Evolutionary conservation across 768 basidiomycete species (phyloP).

Genomic region (Myochromella boudieri): DNA sequence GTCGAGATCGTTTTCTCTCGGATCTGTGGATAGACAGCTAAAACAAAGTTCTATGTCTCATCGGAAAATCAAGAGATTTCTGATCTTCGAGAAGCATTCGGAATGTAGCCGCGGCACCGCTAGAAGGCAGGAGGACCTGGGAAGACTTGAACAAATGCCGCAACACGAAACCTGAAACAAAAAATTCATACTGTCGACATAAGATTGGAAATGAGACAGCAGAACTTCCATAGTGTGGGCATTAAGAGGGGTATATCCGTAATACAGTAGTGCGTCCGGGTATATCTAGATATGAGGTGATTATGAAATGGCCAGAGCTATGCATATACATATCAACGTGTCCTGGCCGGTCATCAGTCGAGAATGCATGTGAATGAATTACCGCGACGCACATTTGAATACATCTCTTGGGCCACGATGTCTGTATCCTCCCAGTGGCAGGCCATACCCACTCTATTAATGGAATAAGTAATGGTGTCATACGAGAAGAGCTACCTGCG

Average conservation of each 20-base stretch:
- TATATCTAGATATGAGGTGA: constrained; percentile 17
- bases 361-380: constrained; percentile 10
- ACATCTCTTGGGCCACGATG: constrained; percentile 75
- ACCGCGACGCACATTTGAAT: constrained; percentile 61
- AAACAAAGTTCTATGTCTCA: constrained; percentile 13
- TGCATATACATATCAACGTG: constrained; percentile 52
- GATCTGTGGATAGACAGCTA: constrained; percentile 10
- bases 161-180: constrained; percentile 3
- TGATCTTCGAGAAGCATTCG: constrained; percentile 31
- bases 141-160: constrained; percentile 14
- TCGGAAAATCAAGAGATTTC: constrained; percentile 23
- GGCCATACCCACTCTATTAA: constrained; percentile 68
- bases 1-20: constrained; percentile 10
- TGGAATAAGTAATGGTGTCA: constrained; percentile 9
- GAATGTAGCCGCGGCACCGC: constrained; percentile 29
- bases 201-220: constrained; percentile 2
- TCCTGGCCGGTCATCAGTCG: constrained; percentile 47
- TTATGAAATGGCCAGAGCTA: constrained; percentile 47
- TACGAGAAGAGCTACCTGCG: constrained; percentile 24
- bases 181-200: neutral
- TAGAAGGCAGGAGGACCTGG: constrained; percentile 26
- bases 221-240: constrained; percentile 20
- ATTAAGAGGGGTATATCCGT: constrained; percentile 25
- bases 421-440: constrained; percentile 92
- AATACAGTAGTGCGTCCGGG: constrained; percentile 18